Base-by-base conservation (phyloP, 345 rosid species). In the Turnera subulata region DNA sequence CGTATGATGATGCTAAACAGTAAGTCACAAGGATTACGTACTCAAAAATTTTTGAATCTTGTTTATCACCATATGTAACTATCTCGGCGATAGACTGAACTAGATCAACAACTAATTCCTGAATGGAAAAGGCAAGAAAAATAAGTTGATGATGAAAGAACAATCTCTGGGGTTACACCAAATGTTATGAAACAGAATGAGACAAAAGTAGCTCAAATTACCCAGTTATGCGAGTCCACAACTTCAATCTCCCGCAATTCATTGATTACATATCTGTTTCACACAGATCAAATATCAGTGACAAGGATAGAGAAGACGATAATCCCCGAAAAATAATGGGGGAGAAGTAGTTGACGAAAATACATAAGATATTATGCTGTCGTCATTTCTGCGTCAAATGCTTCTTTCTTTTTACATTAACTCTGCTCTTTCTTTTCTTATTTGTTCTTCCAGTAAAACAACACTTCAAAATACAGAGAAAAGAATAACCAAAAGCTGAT, bases 1-100 rank as follows among this genome's bases (percentile, higher is more conserved):
- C 23, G 65, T 8, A 60, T n/a, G 42, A 40, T 15, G 25, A 55
- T 12, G 12, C 26, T 58, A 6, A 52, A 50, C 23, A 50, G 47
- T 53, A 5, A 6, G 22, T 43, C 20, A 26, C 9, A 37, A 47
- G 49, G 18, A 40, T 5, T 29, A 54, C 67, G 19, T 80, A 82
- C 86, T 80, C 83, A 29, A 85, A 80, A 63, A 85, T 76, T 48
- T 61, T 23, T 1, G 86, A 83, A 68, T 80, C 82, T 60, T 80
- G 83, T 54, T 72, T 82, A 67, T 82, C 81, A 6, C 84, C 84
- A 39, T 82, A 85, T 16, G 84, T 78, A 60, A 80, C 86, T 32
- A 79, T 80, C 76, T 82, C 92, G 51, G 80, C 84, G 6, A 80
- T 72, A 47, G 88, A 76, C 59, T 82, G 86, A 39, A 82, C 72